A percentile compares a stretch with the other conserved stretches of the same genome.
These are phyloP conservation scores for Colletotrichum sansevieriae DNA, from an alignment of 2,329 filamentous ascomycete genomes.

Conservation along the genomic window DNA sequence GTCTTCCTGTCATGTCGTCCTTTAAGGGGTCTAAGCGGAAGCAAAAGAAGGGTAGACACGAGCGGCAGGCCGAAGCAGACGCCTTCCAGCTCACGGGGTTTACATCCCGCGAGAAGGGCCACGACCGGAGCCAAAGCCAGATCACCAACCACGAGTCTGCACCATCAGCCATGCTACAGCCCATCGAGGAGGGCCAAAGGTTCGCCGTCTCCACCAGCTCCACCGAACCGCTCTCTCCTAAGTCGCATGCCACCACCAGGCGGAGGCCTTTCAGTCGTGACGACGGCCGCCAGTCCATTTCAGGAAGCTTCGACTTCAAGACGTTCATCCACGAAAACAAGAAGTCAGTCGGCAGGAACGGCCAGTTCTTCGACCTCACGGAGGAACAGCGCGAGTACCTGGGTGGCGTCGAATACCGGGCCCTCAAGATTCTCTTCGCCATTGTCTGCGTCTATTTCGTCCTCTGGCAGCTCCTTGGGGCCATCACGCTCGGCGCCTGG, in stretches of 20 bases:
- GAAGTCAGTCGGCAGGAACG: constrained; percentile 63
- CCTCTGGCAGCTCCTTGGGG: constrained; percentile 70
- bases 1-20: constrained; percentile 43
- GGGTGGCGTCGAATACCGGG: constrained; percentile 74
- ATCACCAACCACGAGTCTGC: constrained; percentile 4
- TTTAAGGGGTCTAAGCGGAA: constrained; percentile 25
- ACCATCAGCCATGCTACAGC: constrained; percentile 2
- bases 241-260: constrained; percentile 19
- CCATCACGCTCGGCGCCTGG: constrained; percentile 71
- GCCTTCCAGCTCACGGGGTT: constrained; percentile 20
- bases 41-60: constrained; percentile 24
- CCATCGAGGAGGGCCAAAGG: constrained; percentile 29
- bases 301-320: constrained; percentile 48
- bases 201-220: constrained; percentile 10
- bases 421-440: constrained; percentile 70
- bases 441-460: constrained; percentile 72
- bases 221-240: constrained; percentile 23
- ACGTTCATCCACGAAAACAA: constrained; percentile 42
- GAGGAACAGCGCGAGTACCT: constrained; percentile 68
- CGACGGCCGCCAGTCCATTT: constrained; percentile 50
- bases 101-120: constrained; percentile 16
- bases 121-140: constrained; percentile 26
- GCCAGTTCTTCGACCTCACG: constrained; percentile 66
- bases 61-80: constrained; percentile 33
- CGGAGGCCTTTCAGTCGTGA: constrained; percentile 45